Evolutionary conservation across 2,329 filamentous ascomycete species (phyloP), one percentile per base, ranked within the genome.

Genomic region (Aspergillus piperis): DNA sequence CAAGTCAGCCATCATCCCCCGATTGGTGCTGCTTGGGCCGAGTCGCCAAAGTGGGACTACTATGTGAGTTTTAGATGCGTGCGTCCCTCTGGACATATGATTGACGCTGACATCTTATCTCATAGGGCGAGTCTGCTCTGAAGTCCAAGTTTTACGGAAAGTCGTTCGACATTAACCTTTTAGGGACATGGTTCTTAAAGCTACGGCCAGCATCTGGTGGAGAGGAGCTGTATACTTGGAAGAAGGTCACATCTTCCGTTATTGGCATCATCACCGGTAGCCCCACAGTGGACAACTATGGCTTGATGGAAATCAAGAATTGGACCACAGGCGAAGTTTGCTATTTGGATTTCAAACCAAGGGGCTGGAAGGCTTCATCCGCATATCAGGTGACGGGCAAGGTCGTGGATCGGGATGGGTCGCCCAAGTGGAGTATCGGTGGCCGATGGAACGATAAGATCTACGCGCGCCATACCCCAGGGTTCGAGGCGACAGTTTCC

Each of bases 1-100:
- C 95, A 99, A 81, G 94, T 99, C 70, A 96, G 92, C 78, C 95
- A 99, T 75, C 95, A 99, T 77, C 95, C 95, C 30, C 95, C 95
- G 0, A 85, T 99, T 69, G 93, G 95, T 66, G 95, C 96, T 17
- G 93, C 92, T 0, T 95, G 90, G 83, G 94, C 94, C 8, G 95
- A 99, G 77, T 90, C 91, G 4, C 87, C 93, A 13, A 91, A 90
- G 69, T 99, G 95, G 95, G 94, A 94, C 58, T 99, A 99, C 80
- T 98, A 84, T 72, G 82, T 84, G 77, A 73, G 81, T 70, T 15
- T 21, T 25, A 41, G 23, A 47, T 13, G 23, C 8, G 3, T 41
- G 48, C 25, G 30, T 48, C n/a, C 23, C n/a, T 11, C 42, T 47
- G 5, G 36, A 10, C n/a, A 39, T 54, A n/a, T 27, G 2, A 13